Evolutionary conservation across 2,329 filamentous ascomycete species (phyloP).

Genomic region (Sclerotinia glacialis): DNA sequence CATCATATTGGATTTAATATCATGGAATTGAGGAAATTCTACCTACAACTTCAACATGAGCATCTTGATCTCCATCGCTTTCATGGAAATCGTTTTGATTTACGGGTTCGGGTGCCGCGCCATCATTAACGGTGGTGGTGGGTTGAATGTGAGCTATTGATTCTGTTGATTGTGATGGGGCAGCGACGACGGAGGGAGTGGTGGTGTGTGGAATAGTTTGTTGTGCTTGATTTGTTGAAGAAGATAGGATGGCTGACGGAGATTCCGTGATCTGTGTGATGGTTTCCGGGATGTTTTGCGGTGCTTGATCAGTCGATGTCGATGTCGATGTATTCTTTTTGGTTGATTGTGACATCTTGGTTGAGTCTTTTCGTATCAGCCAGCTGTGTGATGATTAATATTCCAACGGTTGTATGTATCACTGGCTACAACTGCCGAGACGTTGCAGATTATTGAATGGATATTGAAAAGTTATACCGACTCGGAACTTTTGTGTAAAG

Average conservation of each 20-base stretch:
- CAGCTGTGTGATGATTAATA: too few relatives aligned
- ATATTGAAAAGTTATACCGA: neutral
- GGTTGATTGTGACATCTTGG: neutral
- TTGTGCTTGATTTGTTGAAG: neutral
- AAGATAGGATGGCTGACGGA: too few relatives aligned
- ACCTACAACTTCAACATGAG: constrained; percentile 13
- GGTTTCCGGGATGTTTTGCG: neutral
- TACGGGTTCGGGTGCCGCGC: neutral
- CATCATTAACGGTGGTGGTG: neutral
- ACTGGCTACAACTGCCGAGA: neutral
- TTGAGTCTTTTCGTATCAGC: neutral
- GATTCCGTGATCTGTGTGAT: neutral
- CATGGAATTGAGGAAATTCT: neutral
- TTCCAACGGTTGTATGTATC: neutral
- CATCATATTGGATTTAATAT: neutral
- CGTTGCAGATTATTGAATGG: neutral
- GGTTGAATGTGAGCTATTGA: neutral
- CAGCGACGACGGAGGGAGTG: neutral
- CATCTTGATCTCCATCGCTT: constrained; percentile 15
- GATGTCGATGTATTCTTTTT: neutral
- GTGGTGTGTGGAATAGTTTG: neutral
- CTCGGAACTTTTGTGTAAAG: too few relatives aligned
- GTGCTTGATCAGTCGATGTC: neutral
- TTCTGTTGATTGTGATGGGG: neutral
- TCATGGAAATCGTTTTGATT: neutral